Percentiles rank a stretch among this genome's conserved stretches.
phyloP scores from a whole-genome alignment of 495 filamentous ascomycete genomes.

The Neurospora sp. region DNA sequence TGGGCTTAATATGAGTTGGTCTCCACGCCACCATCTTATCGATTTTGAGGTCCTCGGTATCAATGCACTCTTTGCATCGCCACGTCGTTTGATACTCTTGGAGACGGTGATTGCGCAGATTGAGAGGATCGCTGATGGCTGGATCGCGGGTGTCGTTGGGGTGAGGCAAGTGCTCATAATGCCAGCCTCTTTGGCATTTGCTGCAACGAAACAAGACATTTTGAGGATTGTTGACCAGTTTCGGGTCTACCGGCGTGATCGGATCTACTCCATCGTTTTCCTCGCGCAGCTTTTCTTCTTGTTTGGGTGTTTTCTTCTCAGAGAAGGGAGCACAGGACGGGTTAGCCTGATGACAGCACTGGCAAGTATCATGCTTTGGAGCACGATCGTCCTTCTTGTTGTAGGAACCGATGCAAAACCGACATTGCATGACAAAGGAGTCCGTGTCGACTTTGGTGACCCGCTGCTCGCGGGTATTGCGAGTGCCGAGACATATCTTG shows the following conservation, averaged over 20 bases:
- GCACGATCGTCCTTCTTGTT: constrained; percentile 55
- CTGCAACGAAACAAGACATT: constrained; percentile 78
- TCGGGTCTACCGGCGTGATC: constrained; percentile 47
- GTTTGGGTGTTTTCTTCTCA: constrained; percentile 53
- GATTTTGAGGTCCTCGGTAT: constrained; percentile 46
- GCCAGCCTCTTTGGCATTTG: constrained; percentile 67
- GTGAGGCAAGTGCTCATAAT: constrained; percentile 68
- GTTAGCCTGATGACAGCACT: constrained; percentile 52
- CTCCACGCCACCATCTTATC: constrained; percentile 79
- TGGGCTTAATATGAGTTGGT: constrained; percentile 38
- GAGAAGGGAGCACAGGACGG: constrained; percentile 59
- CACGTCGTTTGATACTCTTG: constrained; percentile 56
- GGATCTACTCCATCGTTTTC: constrained; percentile 74
- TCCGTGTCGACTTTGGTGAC: constrained; percentile 78
- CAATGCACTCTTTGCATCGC: constrained; percentile 64
- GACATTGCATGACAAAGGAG: constrained; percentile 83
- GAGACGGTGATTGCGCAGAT: constrained; percentile 27
- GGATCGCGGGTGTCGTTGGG: constrained; percentile 23
- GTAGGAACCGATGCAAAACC: constrained; percentile 61
- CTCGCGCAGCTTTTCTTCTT: constrained; percentile 71
- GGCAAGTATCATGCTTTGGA: constrained; percentile 62
- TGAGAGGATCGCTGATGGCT: constrained; percentile 26
- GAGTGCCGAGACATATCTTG: constrained; percentile 65
- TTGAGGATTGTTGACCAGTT: constrained; percentile 60
- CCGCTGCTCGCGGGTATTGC: constrained; percentile 68